Base-by-base conservation (phyloP, 2,329 filamentous ascomycete genomes). In the Calonectria naviculata region DNA sequence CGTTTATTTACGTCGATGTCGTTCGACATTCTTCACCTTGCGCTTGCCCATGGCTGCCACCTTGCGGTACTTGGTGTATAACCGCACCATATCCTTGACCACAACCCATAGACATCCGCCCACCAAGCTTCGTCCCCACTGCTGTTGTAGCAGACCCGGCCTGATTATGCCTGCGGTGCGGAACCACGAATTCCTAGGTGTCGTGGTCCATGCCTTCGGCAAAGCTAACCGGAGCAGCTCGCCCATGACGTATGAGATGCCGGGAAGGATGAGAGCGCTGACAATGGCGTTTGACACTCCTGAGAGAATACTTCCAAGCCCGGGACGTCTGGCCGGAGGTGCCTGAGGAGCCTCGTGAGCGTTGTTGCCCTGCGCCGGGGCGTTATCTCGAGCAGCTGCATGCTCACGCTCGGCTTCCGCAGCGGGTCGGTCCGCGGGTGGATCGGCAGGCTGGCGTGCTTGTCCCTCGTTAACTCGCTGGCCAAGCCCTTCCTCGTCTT, bases 41-140 rank as follows among this genome's bases (percentile, higher is more conserved):
- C 90, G 86, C 52, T 87, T 86, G 8, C 85, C 84, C 77, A 89
- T 87, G 38, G 90, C 87, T 75, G 89, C 86, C 15, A 90, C 90
- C 71, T 87, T 87, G 72, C 90, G 86, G 80, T 91, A 91, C 83
- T 93, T 93, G 74, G 88, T 87, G 78, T 92, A 93, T 28, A 93
- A 81, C 68, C 85, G 84, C 62, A 92, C 84, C 3, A 85, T 86
- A 76, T 93, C 91, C 81, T 96, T 97, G 64, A 98, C 82, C 12
- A 98, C 92, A 19, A 98, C 92, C 78, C 96, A 98, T 24, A 97
- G 84, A 80, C 94, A 97, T 0, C 97, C 97, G 1, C 97, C 97
- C 1, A 97, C 89, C 3, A 99, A 86, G 78, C 94, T 98, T 67
- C 97, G 89, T 1, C 95, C 97, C 95, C 97, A 98, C 70, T 92